Base-by-base conservation (phyloP, 2,329 filamentous ascomycete species). In the Epichloe hybrida region DNA sequence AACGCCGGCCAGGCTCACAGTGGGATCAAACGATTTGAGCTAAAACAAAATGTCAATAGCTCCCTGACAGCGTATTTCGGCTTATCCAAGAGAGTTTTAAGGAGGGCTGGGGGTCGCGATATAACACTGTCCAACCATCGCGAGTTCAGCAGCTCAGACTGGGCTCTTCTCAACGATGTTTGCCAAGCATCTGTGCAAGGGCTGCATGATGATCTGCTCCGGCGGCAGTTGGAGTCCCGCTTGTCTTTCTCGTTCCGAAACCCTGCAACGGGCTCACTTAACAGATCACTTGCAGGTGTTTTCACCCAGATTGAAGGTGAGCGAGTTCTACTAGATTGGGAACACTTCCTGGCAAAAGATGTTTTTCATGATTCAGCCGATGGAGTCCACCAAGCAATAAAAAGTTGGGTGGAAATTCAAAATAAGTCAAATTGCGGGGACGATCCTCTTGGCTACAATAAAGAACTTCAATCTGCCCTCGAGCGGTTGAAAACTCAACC, bases 251-350 rank as follows among this genome's bases (percentile, higher is more conserved):
- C 64, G 5, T 69, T 69, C 34, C 61, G 60, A 13, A 53, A 61
- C 8, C 48, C 53, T 1, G 50, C 59, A 0, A 58, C 61, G 2
- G 48, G 55, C 2, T 56, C 63, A 5, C 63, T 62, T 47, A 62
- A 67, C 51, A 72, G 75, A 39, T 76, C 77, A 3, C 69, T 83
- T 1, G 63, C 68, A n/a, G 76, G 77, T 0, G 69, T 79, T 2
- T 72, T 68, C 53, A 71, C 66, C 13, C 76, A 81, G 55, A 62
- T 72, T 2, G 79, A 83, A 57, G 79, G 79, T 7, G 79, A 83
- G 57, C 65, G 66, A 20, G 60, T 80, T 21, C 65, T 74, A 1
- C 68, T 74, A 59, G 58, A 67, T 3, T 66, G 61, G 65, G 57
- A 63, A 37, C 51, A 53, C 7, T 62, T 54, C 38, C 54, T 56